These are phyloP conservation scores for Fusarium subtropicale DNA, from an alignment of 2,329 filamentous ascomycete species.

Conservation along the genomic window DNA sequence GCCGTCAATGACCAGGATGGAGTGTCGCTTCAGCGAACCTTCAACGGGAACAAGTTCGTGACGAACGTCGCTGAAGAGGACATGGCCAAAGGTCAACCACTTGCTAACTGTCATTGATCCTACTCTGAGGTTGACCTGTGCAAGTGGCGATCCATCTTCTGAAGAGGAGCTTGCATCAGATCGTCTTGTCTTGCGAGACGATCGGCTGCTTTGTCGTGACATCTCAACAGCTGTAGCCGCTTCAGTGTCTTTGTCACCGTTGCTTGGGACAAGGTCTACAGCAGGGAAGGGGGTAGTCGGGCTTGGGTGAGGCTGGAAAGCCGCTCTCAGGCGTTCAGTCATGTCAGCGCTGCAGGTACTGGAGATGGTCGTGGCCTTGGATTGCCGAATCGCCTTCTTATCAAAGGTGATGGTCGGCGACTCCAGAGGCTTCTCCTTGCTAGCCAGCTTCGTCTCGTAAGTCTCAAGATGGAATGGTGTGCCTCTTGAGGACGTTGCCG, in stretches of 20 bases:
- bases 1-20: constrained; percentile 82
- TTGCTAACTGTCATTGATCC: constrained; percentile 88
- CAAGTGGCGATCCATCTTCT: constrained; percentile 71
- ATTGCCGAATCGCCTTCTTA: constrained; percentile 51
- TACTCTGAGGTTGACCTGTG: constrained; percentile 80
- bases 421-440: constrained; percentile 56
- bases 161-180: constrained; percentile 62
- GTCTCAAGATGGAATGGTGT: constrained; percentile 67
- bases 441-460: constrained; percentile 55
- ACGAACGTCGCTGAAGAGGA: constrained; percentile 83
- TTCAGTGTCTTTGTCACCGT: constrained; percentile 31
- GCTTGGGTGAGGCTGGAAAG: constrained; percentile 57
- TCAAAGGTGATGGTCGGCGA: constrained; percentile 60
- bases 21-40: constrained; percentile 60
- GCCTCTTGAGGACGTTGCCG: constrained; percentile 67
- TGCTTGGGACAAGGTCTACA: constrained; percentile 53
- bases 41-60: constrained; percentile 70
- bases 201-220: constrained; percentile 48
- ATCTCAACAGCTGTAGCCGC: constrained; percentile 48
- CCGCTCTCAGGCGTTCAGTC: constrained; percentile 63
- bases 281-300: constrained; percentile 59
- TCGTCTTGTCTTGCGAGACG: constrained; percentile 51
- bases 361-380: constrained; percentile 55
- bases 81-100: constrained; percentile 86
- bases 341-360: constrained; percentile 68